Evolutionary conservation across 306 rosid genomes (phyloP).

Genomic region (Fragaria nilgerrensis): DNA sequence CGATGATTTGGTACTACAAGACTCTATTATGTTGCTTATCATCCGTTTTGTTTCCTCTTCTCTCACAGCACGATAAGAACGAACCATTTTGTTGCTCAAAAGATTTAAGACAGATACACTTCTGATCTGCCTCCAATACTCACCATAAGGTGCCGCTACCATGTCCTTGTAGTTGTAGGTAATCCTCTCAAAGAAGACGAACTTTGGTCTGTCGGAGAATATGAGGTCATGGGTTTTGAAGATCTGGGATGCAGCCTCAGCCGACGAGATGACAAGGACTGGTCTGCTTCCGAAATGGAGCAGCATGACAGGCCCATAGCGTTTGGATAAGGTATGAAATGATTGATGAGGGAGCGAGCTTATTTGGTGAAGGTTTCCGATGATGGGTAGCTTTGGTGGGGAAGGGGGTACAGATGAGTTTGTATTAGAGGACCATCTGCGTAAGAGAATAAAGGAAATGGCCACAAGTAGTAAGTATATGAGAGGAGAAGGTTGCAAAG

Average conservation of each 20-base stretch:
- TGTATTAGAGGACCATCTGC: neutral
- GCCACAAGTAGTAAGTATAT: neutral
- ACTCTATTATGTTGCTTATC: neutral
- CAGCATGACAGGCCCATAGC: conserved; percentile 5
- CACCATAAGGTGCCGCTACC: neutral
- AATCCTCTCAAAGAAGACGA: neutral
- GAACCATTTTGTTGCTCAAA: conserved; percentile 1
- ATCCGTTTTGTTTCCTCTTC: neutral
- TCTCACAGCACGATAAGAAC: neutral
- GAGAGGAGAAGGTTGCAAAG: neutral
- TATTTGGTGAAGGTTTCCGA: neutral
- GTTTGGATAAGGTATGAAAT: neutral
- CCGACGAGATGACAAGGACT: neutral
- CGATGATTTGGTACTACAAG: neutral
- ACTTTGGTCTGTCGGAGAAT: conserved; percentile 1
- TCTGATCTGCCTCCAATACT: conserved; percentile 4
- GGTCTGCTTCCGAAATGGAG: conserved; percentile 3
- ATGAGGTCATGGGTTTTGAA: neutral
- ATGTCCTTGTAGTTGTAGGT: neutral
- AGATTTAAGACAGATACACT: neutral
- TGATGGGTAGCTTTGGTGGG: conserved; percentile 4
- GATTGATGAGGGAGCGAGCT: neutral
- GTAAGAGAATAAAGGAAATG: neutral
- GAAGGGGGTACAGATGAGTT: neutral
- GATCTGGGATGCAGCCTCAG: neutral